phyloP scores from a whole-genome alignment of 2,329 filamentous ascomycete species.

The Aspergillus aculeatus region DNA sequence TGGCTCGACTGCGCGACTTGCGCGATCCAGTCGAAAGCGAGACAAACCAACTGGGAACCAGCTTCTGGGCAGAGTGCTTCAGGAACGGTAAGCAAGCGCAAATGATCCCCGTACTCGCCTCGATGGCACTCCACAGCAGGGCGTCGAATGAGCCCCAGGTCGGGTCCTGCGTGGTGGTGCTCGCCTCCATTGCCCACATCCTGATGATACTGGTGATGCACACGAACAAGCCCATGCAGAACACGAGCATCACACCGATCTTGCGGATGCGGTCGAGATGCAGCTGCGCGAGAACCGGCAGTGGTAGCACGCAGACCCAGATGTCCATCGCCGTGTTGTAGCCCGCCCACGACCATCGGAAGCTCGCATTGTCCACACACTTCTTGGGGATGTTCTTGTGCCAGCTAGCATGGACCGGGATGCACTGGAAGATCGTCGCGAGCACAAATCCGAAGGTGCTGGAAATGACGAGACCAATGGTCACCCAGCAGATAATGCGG shows the following conservation, averaged over 20 bases:
- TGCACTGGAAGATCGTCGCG: slow-evolving; percentile 12
- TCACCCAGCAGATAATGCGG: slow-evolving; percentile 14
- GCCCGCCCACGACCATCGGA: slow-evolving; percentile 6
- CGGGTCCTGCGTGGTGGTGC: neutral
- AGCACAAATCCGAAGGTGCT: slow-evolving; percentile 4
- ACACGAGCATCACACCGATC: slow-evolving; percentile 6
- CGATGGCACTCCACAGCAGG: slow-evolving; percentile 9
- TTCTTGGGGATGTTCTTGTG: slow-evolving; percentile 2
- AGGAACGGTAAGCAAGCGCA: slow-evolving; percentile 10
- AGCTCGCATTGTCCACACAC: slow-evolving; percentile 2
- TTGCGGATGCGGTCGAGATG: slow-evolving; percentile 4
- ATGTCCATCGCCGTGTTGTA: slow-evolving; percentile 5
- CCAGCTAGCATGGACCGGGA: slow-evolving; percentile 5
- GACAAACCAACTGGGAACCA: slow-evolving; percentile 1
- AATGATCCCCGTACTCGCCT: slow-evolving; percentile 11
- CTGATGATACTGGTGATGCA: slow-evolving; percentile 7
- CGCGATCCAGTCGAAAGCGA: neutral
- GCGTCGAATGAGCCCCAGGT: slow-evolving; percentile 8
- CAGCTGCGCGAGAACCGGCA: slow-evolving; percentile 2
- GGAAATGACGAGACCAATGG: slow-evolving; percentile 17
- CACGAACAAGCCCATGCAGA: slow-evolving; percentile 8
- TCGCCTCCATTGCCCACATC: slow-evolving; percentile 9
- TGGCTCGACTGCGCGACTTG: neutral
- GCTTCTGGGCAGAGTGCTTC: slow-evolving; percentile 4
- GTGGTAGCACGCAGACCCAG: slow-evolving; percentile 6